phyloP scores from a whole-genome alignment of 495 filamentous ascomycete genomes.

The Penicillium turbatum region DNA sequence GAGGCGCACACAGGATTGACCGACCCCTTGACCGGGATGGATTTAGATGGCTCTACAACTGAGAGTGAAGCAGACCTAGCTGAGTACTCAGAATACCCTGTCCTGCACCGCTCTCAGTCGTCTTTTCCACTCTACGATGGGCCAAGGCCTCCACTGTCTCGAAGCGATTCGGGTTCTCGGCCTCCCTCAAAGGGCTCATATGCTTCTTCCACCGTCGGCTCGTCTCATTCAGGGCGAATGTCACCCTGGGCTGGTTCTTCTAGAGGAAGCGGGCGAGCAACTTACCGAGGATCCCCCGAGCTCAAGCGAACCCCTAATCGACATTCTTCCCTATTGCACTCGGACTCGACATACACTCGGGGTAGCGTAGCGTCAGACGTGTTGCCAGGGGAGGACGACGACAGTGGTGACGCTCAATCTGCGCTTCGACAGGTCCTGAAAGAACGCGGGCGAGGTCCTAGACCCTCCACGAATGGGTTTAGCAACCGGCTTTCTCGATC shows the following conservation, averaged over 20 bases:
- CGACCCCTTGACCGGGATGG: conserved; percentile 40
- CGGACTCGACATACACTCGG: conserved; percentile 35
- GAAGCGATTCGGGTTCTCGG: conserved; percentile 53
- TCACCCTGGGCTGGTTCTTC: conserved; percentile 42
- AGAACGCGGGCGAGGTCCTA: conserved; percentile 51
- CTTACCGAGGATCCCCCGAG: conserved; percentile 30
- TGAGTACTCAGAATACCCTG: conserved; percentile 62
- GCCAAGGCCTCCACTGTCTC: conserved; percentile 43
- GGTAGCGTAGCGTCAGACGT: conserved; percentile 51
- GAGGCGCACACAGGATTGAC: conserved; percentile 40
- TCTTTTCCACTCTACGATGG: conserved; percentile 59
- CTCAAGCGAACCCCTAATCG: conserved; percentile 38
- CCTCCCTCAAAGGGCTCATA: conserved; percentile 50
- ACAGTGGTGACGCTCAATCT: conserved; percentile 52
- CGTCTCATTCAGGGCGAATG: conserved; percentile 39
- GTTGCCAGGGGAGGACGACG: conserved; percentile 47
- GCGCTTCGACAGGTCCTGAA: conserved; percentile 72
- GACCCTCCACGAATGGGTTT: conserved; percentile 33
- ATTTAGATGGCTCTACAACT: conserved; percentile 45
- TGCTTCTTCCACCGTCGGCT: conserved; percentile 43
- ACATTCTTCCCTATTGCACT: conserved; percentile 31
- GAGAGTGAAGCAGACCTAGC: conserved; percentile 54
- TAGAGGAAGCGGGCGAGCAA: conserved; percentile 28
- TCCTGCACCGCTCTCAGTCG: conserved; percentile 57
- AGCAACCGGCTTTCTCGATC: conserved; percentile 28